Percentiles rank a stretch among this genome's conserved stretches.
These are phyloP conservation scores for Melaleuca alternifolia DNA, from an alignment of 345 rosid genomes.

Conservation along the genomic window DNA sequence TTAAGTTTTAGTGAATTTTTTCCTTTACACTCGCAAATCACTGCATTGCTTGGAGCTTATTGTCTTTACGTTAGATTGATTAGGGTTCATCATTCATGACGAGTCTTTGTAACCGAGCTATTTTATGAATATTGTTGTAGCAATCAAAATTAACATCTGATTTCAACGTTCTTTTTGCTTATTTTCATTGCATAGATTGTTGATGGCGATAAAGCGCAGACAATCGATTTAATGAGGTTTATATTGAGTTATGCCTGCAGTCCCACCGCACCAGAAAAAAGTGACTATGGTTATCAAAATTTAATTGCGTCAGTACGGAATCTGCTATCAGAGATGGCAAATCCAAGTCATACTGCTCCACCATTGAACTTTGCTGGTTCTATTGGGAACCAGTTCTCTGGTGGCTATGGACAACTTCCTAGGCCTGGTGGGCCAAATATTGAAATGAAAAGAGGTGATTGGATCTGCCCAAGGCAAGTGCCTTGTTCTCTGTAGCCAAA, in stretches of 20 bases:
- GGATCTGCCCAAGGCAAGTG: conserved; percentile 75
- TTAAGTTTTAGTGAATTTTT: not conserved
- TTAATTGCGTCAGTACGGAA: conserved; percentile 49
- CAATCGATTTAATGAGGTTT: conserved; percentile 70
- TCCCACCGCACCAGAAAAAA: conserved; percentile 14
- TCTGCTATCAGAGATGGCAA: conserved; percentile 49
- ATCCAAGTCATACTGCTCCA: conserved; percentile 20
- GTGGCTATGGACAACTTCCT: conserved; percentile 27
- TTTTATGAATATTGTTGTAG: not conserved
- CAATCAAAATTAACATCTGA: not conserved
- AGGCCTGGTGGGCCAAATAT: conserved; percentile 29
- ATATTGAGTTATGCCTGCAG: conserved; percentile 58
- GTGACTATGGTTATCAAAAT: conserved; percentile 18
- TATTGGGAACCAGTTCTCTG: conserved; percentile 23
- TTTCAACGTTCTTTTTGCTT: not conserved
- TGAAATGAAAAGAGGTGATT: conserved; percentile 94
- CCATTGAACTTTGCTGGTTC: conserved; percentile 14
- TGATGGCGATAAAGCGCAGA: conserved; percentile 31
- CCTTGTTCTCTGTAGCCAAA: not conserved
- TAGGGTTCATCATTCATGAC: not conserved
- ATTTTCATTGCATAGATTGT: conserved; percentile 21
- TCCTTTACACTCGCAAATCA: not conserved
- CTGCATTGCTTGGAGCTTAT: not conserved
- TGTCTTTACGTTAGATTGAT: not conserved
- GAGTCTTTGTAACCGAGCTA: not conserved